Evolutionary conservation across 352 stramenopile genomes (phyloP).

Genomic region (Phytophthora niederhauseri): DNA sequence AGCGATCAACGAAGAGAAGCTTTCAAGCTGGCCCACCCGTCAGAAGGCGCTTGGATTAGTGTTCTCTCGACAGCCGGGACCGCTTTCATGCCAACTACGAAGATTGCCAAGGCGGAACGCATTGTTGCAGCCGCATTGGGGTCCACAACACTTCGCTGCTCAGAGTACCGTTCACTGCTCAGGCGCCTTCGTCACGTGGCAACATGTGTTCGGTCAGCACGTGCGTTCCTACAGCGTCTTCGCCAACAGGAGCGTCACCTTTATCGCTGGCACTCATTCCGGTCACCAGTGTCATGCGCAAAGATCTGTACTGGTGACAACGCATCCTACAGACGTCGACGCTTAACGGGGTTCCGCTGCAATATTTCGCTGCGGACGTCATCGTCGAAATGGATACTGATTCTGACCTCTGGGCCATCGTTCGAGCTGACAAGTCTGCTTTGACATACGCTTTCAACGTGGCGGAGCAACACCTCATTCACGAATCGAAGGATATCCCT

Average conservation of each 20-base stretch:
- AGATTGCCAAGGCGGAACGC: not conserved
- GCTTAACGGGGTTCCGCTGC: slow-evolving; percentile 22
- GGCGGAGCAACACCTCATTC: not conserved
- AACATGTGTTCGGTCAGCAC: slow-evolving; percentile 19
- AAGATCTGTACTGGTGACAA: slow-evolving; percentile 26
- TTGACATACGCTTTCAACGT: not conserved
- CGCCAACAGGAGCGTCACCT: slow-evolving; percentile 7
- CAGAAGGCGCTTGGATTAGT: slow-evolving; percentile 19
- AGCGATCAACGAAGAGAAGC: slow-evolving; percentile 33
- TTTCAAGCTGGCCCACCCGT: slow-evolving; percentile 4
- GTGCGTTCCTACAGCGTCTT: slow-evolving; percentile 26
- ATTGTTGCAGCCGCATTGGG: not conserved
- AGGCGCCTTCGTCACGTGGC: slow-evolving; percentile 27
- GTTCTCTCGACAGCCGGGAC: slow-evolving; percentile 4
- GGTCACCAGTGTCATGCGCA: slow-evolving; percentile 5
- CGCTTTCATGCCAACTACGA: not conserved
- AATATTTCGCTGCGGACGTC: slow-evolving; percentile 7
- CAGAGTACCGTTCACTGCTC: slow-evolving; percentile 17
- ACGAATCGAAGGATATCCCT: not conserved
- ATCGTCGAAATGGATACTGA: slow-evolving; percentile 27
- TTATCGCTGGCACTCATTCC: not conserved
- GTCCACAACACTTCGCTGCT: too few species aligned
- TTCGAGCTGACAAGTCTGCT: not conserved
- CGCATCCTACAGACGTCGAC: slow-evolving; percentile 1
- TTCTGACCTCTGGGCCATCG: slow-evolving; percentile 10